phyloP scores from a whole-genome alignment of 108 stramenopile species.

The Epipyxis sp. region DNA sequence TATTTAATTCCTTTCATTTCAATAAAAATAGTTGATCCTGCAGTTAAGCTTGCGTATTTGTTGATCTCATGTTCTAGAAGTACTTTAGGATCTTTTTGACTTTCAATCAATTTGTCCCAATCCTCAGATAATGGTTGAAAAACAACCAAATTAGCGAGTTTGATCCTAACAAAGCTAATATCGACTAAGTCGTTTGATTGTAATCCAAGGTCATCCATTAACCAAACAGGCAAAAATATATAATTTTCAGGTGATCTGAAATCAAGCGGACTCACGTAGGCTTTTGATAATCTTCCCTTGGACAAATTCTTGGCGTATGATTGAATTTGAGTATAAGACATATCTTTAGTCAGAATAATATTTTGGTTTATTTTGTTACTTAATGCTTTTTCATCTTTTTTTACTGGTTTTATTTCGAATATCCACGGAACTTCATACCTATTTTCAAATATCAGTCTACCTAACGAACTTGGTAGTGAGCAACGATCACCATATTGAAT shows the following conservation, averaged over 20 bases:
- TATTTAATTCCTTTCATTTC: slow-evolving; percentile 2
- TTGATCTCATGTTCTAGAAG: slow-evolving; percentile 28
- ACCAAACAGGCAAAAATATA: slow-evolving; percentile 76
- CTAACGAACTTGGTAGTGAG: slow-evolving; percentile 15
- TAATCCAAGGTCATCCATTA: slow-evolving; percentile 74
- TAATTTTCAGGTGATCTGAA: slow-evolving; percentile 83
- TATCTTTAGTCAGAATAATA: not conserved
- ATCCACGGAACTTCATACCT: slow-evolving; percentile 31
- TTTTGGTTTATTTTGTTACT: too few relatives aligned
- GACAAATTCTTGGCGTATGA: not conserved
- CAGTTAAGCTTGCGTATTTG: slow-evolving; percentile 23
- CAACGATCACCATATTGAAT: slow-evolving; percentile 31
- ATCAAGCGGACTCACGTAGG: slow-evolving; percentile 76
- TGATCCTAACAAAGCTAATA: slow-evolving; percentile 36
- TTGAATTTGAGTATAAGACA: not conserved
- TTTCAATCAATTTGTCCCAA: slow-evolving; percentile 11
- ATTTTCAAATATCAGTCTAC: slow-evolving; percentile 12
- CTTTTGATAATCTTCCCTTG: slow-evolving; percentile 49
- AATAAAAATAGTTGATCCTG: slow-evolving; percentile 26
- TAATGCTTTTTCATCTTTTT: not conserved
- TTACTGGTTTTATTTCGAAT: slow-evolving; percentile 19
- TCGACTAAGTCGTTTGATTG: slow-evolving; percentile 74
- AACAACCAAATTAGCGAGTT: slow-evolving; percentile 8
- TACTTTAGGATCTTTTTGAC: not conserved
- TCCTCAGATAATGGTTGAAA: slow-evolving; percentile 15